Evolutionary conservation across 805 yeast genomes (phyloP), one percentile per base, ranked within the genome.

Genomic region (Candida railenensis): DNA sequence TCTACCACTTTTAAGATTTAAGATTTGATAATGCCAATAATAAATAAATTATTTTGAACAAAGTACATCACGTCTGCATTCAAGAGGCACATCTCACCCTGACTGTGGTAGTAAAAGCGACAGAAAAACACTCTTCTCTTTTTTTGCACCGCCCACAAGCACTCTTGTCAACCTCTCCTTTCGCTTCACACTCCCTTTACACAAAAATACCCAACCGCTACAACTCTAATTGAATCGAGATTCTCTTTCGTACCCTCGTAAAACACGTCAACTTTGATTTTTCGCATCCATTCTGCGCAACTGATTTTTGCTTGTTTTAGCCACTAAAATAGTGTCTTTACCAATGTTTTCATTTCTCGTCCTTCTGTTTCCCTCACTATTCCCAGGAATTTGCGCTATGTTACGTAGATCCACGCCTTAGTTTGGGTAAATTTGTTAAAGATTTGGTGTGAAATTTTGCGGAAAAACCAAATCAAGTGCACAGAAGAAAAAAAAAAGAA

Each of bases 401-500:
- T n/a, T n/a, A n/a, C n/a, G n/a, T n/a, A n/a, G 18, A 33, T 8
- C n/a, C n/a, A 33, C 15, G 18, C 15, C 18, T 15, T 33, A n/a
- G 14, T 5, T 33, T 7, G 15, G 33, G 14, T 28, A 28, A 8
- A 28, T 28, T 28, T 28, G 33, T 14, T 14, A 28, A 14, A 28
- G 14, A 7, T 33, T 14, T n/a, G 14, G 7, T 33, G n/a, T 15
- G 15, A 33, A 33, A 33, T 33, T 33, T 33, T 7, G 36, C 36
- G 18, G 18, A n/a, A 15, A 33, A n/a, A 33, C 36, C 36, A 11
- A 25, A 25, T 25, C 30, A 25, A 11, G 11, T 7, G 30, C 4
- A 25, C 30, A 39, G 16, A 22, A 39, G 16, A 39, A 39, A 21
- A 30, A 40, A 41, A 37, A 41, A 41, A 18, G 22, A 22, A 28